These are phyloP conservation scores for Hydnum rufescens DNA, from an alignment of 768 basidiomycete genomes.

Conservation along the genomic window DNA sequence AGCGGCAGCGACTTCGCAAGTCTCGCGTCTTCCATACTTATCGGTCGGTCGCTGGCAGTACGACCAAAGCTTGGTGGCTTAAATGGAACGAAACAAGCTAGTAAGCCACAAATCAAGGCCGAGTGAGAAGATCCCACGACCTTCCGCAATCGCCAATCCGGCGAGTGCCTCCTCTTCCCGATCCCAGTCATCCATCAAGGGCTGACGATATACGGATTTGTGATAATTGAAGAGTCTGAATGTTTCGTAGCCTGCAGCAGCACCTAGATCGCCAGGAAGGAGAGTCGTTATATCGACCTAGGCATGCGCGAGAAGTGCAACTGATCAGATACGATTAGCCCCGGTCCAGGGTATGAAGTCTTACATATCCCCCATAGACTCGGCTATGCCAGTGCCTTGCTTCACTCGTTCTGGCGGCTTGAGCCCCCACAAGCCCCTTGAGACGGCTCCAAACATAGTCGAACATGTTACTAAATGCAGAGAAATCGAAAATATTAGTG, in stretches of 20 bases:
- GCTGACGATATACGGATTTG: conserved; percentile 28
- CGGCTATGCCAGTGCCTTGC: conserved; percentile 46
- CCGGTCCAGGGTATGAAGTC: neutral
- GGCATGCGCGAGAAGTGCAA: too few species aligned
- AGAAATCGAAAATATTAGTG: neutral
- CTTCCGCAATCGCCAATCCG: conserved; percentile 53
- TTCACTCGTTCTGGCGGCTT: conserved; percentile 31
- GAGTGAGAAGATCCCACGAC: conserved; percentile 17
- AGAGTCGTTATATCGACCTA: conserved; percentile 34
- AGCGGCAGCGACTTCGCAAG: conserved; percentile 46
- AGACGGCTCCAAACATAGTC: conserved; percentile 20
- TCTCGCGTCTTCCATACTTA: conserved; percentile 27
- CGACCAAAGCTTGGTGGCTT: conserved; percentile 38
- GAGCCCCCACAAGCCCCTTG: conserved; percentile 19
- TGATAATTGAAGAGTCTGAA: conserved; percentile 48
- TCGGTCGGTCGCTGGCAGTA: conserved; percentile 28
- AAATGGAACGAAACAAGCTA: conserved; percentile 2
- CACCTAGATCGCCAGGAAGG: conserved; percentile 42
- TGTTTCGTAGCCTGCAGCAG: conserved; percentile 63
- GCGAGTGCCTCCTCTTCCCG: conserved; percentile 45
- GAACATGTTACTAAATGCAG: conserved; percentile 16
- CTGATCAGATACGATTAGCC: too few species aligned
- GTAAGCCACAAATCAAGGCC: neutral
- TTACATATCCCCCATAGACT: conserved; percentile 34
- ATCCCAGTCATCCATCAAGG: conserved; percentile 35